Evolutionary conservation across 306 rosid genomes (phyloP).

Genomic region (Dryas drummondii): DNA sequence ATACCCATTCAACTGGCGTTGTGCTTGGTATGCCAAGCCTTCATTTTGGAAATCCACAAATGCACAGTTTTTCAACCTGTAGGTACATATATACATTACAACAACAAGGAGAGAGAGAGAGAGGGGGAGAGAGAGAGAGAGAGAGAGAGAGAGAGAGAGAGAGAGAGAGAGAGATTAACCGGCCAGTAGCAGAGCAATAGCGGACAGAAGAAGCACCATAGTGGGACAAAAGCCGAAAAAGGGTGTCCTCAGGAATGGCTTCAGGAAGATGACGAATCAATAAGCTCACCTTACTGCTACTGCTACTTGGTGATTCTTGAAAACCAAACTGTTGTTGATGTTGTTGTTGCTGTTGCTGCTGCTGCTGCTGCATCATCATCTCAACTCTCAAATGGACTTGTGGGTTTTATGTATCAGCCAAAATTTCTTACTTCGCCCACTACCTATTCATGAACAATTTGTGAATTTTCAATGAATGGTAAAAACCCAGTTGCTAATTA

Average conservation of each 20-base stretch:
- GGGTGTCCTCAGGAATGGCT: constrained; percentile 68
- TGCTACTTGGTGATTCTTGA: constrained; percentile 24
- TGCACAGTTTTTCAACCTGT: constrained; percentile 76
- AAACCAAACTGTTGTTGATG: constrained; percentile 26
- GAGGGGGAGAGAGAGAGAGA: neutral
- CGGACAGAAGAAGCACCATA: constrained; percentile 73
- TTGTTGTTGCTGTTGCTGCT: neutral
- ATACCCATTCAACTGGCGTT: constrained; percentile 71
- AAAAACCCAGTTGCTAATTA: no score
- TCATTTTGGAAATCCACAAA: constrained; percentile 71
- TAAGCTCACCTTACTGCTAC: constrained; percentile 40
- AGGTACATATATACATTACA: neutral
- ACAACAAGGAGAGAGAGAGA: neutral
- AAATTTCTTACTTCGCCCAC: neutral
- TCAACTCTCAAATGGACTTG: neutral
- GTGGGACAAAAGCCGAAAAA: constrained; percentile 63
- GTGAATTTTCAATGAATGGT: no score
- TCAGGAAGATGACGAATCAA: constrained; percentile 74
- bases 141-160: neutral
- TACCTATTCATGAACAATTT: neutral
- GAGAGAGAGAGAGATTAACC: constrained; percentile 32
- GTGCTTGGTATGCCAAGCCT: constrained; percentile 70
- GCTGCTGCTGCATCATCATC: constrained; percentile 17
- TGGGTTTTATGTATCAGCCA: neutral
- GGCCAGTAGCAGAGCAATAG: constrained; percentile 41